Conservation (phyloP, 2,329 filamentous ascomycete species). For the Sporothrix humicola region DNA sequence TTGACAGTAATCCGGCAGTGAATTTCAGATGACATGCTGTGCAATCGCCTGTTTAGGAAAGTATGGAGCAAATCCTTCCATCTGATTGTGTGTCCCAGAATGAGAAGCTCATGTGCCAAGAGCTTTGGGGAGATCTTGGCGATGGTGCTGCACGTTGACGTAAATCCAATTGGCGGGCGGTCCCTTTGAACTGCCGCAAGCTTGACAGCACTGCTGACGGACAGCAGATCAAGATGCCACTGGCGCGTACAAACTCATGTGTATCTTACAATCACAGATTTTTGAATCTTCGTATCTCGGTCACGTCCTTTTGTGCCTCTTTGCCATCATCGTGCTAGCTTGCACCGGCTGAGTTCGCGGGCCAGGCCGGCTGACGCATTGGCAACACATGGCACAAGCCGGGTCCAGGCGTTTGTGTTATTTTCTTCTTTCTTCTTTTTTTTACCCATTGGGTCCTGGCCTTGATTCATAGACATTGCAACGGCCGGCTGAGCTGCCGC, state of each 20-base stretch:
- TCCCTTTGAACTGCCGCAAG: not conserved
- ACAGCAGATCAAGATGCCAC: not conserved
- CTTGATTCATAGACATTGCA: constrained; percentile 1
- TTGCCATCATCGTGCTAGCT: not conserved
- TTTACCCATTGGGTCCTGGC: not conserved
- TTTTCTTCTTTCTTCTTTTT: not conserved
- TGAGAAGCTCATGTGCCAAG: constrained; percentile 26
- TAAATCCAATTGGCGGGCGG: not conserved
- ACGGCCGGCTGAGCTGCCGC: not conserved
- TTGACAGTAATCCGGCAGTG: not conserved
- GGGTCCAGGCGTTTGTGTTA: not conserved
- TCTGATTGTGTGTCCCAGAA: constrained; percentile 1
- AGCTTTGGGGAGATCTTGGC: constrained; percentile 15
- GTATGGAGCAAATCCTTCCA: not conserved
- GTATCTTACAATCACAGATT: no score
- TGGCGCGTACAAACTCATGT: not conserved
- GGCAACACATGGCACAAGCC: constrained; percentile 4
- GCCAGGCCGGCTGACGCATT: constrained; percentile 21
- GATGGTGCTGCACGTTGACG: constrained; percentile 9
- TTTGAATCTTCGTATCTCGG: not conserved
- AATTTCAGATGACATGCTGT: not conserved
- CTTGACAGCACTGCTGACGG: constrained; percentile 2
- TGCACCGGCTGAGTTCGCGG: constrained; percentile 7
- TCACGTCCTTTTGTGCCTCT: not conserved
- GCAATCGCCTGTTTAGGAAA: not conserved